Conservation (phyloP, 257 asterid genomes). For the Jaltomata sinuosa region DNA sequence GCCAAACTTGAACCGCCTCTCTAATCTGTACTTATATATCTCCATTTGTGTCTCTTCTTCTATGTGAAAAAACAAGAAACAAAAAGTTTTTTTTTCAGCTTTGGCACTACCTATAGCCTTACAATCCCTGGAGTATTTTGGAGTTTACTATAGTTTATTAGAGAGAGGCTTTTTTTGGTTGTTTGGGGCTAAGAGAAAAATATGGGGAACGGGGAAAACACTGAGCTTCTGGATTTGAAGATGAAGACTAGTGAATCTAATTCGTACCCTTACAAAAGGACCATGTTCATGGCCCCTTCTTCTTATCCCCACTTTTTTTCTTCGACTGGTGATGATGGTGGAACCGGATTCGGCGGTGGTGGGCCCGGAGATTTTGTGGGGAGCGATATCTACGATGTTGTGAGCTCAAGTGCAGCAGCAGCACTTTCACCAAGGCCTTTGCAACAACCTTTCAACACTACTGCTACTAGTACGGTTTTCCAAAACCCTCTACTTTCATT, state of each 20-base stretch:
- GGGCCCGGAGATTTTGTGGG: constrained; percentile 5
- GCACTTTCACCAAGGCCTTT: constrained; percentile 11
- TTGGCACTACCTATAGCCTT: not conserved
- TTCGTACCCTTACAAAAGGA: constrained; percentile 8
- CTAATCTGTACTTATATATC: not conserved
- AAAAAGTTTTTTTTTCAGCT: not conserved
- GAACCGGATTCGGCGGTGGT: constrained; percentile 9
- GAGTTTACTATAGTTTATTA: not conserved
- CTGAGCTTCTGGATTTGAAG: constrained; percentile 29
- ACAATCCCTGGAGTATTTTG: not conserved
- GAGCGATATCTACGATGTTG: constrained; percentile 11
- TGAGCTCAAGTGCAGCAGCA: not conserved
- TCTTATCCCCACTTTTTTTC: constrained; percentile 5
- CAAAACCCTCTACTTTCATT: not conserved
- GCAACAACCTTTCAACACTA: not conserved
- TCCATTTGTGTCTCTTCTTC: not conserved
- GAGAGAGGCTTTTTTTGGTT: not conserved
- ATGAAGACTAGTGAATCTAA: constrained; percentile 21
- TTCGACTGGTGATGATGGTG: constrained; percentile 6
- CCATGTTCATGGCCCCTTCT: constrained; percentile 6
- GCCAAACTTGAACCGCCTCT: constrained; percentile 3
- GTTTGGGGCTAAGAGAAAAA: not conserved
- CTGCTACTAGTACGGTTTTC: not conserved
- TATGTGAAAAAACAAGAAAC: not conserved
- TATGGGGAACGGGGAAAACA: constrained; percentile 21